phyloP scores from a whole-genome alignment of 805 yeast genomes.

The Monosporozyma aerobia region DNA sequence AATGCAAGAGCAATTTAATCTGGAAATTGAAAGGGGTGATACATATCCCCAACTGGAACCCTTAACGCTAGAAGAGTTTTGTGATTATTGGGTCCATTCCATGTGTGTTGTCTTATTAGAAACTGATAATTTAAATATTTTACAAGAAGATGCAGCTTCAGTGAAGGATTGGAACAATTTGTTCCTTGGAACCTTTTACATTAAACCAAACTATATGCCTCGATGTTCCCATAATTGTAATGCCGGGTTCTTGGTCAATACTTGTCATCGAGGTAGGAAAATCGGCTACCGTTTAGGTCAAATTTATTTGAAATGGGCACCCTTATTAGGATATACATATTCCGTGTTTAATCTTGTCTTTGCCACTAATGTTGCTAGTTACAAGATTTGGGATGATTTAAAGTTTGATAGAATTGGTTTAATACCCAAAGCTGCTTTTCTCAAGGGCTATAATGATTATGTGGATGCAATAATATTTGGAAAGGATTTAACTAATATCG shows the following conservation, averaged over 20 bases:
- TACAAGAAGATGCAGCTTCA: conserved; percentile 4
- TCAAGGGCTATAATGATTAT: conserved; percentile 52
- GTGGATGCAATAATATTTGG: conserved; percentile 79
- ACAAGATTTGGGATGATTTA: conserved; percentile 69
- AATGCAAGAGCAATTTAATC: conserved; percentile 46
- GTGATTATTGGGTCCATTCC: conserved; percentile 56
- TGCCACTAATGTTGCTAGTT: conserved; percentile 68
- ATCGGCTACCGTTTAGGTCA: conserved; percentile 65
- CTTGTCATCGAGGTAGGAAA: conserved; percentile 50
- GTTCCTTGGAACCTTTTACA: conserved; percentile 65
- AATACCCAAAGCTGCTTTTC: conserved; percentile 61
- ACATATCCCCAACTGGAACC: conserved; percentile 58
- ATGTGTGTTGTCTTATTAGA: conserved; percentile 56
- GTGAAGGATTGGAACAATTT: conserved; percentile 35
- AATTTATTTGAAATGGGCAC: conserved; percentile 63
- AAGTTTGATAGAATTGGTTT: conserved; percentile 76
- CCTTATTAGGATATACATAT: conserved; percentile 66
- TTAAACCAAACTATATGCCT: conserved; percentile 82
- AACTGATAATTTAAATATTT: conserved; percentile 26
- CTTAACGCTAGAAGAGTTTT: conserved; percentile 41
- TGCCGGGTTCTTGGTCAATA: conserved; percentile 73
- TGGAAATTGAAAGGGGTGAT: conserved; percentile 58
- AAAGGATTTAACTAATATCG: conserved; percentile 38
- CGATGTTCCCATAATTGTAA: conserved; percentile 82
- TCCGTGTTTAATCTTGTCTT: conserved; percentile 85